Conservation (phyloP, 1,284 basidiomycete species). For the Takashimella tepidaria region DNA sequence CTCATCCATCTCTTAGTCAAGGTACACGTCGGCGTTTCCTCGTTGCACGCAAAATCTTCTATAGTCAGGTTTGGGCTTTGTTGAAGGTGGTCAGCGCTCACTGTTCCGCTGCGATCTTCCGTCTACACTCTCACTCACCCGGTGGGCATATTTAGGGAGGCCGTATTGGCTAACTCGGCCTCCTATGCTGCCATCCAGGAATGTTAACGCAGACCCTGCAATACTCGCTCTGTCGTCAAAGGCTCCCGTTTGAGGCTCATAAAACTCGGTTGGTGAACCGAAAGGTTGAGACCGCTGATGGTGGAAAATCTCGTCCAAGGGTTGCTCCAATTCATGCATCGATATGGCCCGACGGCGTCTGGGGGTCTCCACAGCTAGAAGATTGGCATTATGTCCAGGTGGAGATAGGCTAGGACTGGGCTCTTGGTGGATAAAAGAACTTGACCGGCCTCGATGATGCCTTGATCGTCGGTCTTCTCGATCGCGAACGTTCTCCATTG, state of each 20-base stretch:
- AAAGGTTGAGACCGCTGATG: not conserved
- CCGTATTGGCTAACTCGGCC: not conserved
- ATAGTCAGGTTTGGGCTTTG: not conserved
- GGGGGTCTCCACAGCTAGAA: not conserved
- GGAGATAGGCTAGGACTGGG: not conserved
- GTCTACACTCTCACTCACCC: not conserved
- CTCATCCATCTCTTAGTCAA: too few relatives aligned
- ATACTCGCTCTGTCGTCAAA: not conserved
- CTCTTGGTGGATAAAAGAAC: not conserved
- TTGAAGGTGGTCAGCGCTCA: not conserved
- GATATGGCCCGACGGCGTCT: not conserved
- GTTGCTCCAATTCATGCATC: not conserved
- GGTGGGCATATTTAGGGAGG: not conserved
- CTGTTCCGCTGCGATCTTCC: not conserved
- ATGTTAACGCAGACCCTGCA: not conserved
- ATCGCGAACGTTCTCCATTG: not conserved
- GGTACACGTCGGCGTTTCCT: not conserved
- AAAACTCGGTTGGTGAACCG: not conserved
- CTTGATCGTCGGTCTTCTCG: not conserved
- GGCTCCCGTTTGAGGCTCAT: not conserved
- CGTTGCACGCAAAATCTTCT: not conserved
- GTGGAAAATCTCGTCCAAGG: not conserved
- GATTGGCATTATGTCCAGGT: not conserved
- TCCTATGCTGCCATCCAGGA: not conserved
- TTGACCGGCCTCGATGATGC: not conserved